Evolutionary conservation across 176 grass and related monocot genomes (phyloP).

Genomic region (Triticum monococcum): DNA sequence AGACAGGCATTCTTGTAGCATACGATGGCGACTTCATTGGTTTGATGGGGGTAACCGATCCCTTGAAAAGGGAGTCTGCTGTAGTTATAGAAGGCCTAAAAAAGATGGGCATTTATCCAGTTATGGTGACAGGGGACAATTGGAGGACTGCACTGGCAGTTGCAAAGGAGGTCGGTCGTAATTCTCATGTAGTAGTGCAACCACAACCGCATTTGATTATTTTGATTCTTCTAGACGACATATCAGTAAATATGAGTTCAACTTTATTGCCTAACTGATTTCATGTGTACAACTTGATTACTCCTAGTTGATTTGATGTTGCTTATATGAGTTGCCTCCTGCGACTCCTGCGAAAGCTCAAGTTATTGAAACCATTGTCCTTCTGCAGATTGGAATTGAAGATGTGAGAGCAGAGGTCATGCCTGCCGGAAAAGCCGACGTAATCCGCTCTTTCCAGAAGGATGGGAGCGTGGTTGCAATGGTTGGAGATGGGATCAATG

Average conservation of each 20-base stretch:
- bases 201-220: background rate
- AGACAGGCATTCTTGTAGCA: slow-evolving; percentile 84
- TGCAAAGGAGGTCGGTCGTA: slow-evolving; percentile 74
- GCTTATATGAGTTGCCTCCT: background rate
- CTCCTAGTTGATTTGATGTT: background rate
- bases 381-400: slow-evolving; percentile 70
- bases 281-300: background rate
- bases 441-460: slow-evolving; percentile 57
- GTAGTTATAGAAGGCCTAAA: slow-evolving; percentile 83
- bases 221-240: too few species aligned
- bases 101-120: slow-evolving; percentile 78
- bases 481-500: slow-evolving; percentile 86
- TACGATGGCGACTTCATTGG: slow-evolving; percentile 71
- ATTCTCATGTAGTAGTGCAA: slow-evolving; percentile 13
- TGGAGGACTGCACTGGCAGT: slow-evolving; percentile 82
- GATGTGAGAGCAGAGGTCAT: slow-evolving; percentile 76
- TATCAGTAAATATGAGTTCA: background rate
- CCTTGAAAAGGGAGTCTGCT: slow-evolving; percentile 92
- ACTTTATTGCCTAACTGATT: background rate
- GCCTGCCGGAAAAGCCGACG: slow-evolving; percentile 62
- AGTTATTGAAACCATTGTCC: background rate
- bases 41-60: slow-evolving; percentile 77
- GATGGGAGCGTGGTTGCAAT: slow-evolving; percentile 65
- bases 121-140: slow-evolving; percentile 97
- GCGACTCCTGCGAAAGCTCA: background rate